Base-by-base conservation (phyloP, 768 basidiomycete genomes). In the Gloeophyllum trabeum region DNA sequence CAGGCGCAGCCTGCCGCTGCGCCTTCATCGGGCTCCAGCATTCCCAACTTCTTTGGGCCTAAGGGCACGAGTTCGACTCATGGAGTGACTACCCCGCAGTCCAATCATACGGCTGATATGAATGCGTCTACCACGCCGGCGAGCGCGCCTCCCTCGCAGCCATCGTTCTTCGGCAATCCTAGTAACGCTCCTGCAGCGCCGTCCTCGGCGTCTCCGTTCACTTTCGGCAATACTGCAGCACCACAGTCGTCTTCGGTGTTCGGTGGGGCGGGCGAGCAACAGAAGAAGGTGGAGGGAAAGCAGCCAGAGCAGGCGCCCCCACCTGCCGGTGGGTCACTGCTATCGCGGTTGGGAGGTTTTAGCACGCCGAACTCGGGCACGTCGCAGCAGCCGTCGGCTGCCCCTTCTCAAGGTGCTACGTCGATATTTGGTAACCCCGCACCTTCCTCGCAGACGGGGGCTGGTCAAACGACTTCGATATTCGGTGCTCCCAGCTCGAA, bases 281-380 rank as follows among this genome's bases (percentile, higher is more conserved):
- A 32, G 28, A 32, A 32, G 28, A 32, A 32, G 28, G 10, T 16
- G 18, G 43, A 37, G 18, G 7, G 19, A 2, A 20, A 39, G 24
- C 45, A 49, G 39, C 18, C 35, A 1, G 41, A 41, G 19, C 41
- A 42, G 21, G 1, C 40, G 6, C 38, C 46, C 24, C 19, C 34
- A 4, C 38, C 39, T 3, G 41, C 44, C 5, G 48, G 48, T 0
- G 18, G 35, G 7, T 50, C 48, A 20, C 23, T 50, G 21, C 19
- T 50, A 5, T 47, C 48, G 20, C 45, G 48, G 7, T n/a, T 50
- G 2, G 48, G 48, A 3, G 42, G 44, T 1, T 43, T 43, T 21
- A 43, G 44, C 3, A 22, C 45, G 1, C 46, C 43, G 19, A 1
- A 40, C 16, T 10, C 28, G 10, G 28, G 28, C n/a, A n/a, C 10